Evolutionary conservation across 2,329 filamentous ascomycete species (phyloP).

Genomic region (Fusarium odoratissimum): DNA sequence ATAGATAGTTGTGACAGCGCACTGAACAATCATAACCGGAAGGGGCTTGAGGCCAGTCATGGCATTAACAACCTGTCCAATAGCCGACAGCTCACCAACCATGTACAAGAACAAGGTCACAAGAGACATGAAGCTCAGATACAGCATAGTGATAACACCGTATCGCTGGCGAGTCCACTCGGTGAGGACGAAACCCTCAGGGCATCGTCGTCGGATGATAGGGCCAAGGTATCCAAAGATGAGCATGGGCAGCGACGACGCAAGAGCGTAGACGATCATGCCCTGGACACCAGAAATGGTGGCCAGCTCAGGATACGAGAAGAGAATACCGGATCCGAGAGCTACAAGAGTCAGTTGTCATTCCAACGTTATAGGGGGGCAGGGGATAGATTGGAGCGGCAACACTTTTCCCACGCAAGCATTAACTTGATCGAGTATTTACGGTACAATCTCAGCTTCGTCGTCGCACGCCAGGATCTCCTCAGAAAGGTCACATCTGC

Average conservation of each 20-base stretch:
- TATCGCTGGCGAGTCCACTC: conserved; percentile 87
- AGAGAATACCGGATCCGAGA: conserved; percentile 85
- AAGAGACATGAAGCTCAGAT: conserved; percentile 80
- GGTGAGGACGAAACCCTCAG: conserved; percentile 85
- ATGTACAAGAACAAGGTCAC: conserved; percentile 89
- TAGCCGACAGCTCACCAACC: conserved; percentile 83
- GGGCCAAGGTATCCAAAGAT: conserved; percentile 80
- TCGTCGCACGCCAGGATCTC: conserved; percentile 58
- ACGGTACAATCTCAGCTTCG: conserved; percentile 96
- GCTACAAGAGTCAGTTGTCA: conserved; percentile 67
- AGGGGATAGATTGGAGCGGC: conserved; percentile 72
- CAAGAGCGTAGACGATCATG: conserved; percentile 78
- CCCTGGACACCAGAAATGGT: conserved; percentile 84
- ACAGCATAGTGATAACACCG: conserved; percentile 75
- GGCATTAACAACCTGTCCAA: conserved; percentile 81
- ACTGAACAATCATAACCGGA: conserved; percentile 81
- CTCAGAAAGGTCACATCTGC: conserved; percentile 35
- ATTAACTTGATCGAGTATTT: conserved; percentile 98
- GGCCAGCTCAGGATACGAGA: conserved; percentile 83
- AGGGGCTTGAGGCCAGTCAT: conserved; percentile 80
- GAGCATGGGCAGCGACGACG: conserved; percentile 78
- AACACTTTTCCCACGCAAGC: conserved; percentile 98
- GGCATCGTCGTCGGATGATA: conserved; percentile 82
- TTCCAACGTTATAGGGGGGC: conserved; percentile 28
- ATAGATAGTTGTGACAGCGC: conserved; percentile 82